phyloP scores from a whole-genome alignment of 257 asterid species.

The Orobanche coerulescens region DNA sequence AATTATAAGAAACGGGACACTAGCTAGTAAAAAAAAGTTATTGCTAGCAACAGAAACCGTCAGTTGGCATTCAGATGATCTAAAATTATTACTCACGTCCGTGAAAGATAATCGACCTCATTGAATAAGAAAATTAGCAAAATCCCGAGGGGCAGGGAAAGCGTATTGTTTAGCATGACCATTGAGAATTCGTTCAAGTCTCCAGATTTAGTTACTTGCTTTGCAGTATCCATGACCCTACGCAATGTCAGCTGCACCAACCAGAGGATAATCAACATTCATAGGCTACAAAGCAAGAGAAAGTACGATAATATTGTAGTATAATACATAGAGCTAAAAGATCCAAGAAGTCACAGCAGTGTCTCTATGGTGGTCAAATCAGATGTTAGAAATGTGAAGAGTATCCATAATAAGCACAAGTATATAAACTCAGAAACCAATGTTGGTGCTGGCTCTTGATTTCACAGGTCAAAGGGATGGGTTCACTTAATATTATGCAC shows the following conservation, averaged over 20 bases:
- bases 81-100: slow-evolving; percentile 56
- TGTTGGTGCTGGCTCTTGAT: not conserved
- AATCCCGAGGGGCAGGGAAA: slow-evolving; percentile 71
- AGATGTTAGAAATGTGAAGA: not conserved
- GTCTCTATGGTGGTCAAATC: not conserved
- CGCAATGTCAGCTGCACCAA: slow-evolving; percentile 64
- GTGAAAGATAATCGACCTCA: slow-evolving; percentile 65
- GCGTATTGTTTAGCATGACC: slow-evolving; percentile 82
- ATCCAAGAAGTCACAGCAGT: not conserved
- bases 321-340: not conserved
- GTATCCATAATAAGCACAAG: no score
- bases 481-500: not conserved
- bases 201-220: slow-evolving; percentile 79
- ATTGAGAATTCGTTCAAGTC: slow-evolving; percentile 78
- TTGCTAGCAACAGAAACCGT: not conserved
- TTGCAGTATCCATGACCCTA: slow-evolving; percentile 91
- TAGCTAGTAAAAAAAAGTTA: not conserved
- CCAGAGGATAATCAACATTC: slow-evolving; percentile 11
- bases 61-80: slow-evolving; percentile 1
- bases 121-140: slow-evolving; percentile 53
- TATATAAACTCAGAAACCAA: not conserved
- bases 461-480: slow-evolving; percentile 1
- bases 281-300: not conserved
- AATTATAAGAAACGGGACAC: slow-evolving; percentile 10
- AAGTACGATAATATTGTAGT: not conserved